Evolutionary conservation across 2,329 filamentous ascomycete species (phyloP).

Genomic region (Ustilaginoidea virens): DNA sequence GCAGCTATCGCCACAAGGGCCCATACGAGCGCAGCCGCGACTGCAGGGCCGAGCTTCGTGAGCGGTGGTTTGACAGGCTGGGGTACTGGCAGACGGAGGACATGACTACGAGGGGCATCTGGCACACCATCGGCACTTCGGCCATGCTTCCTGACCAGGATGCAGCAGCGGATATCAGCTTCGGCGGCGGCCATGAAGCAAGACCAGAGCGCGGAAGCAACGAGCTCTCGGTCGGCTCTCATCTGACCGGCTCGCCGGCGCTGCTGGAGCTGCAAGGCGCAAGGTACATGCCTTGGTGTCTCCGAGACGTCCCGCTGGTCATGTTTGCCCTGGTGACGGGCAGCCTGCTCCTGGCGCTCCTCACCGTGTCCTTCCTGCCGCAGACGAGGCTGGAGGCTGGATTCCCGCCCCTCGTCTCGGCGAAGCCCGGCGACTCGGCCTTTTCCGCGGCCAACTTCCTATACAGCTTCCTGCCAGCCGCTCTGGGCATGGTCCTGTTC

Average conservation of each 20-base stretch:
- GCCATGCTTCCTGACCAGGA: constrained; percentile 14
- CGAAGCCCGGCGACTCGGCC: constrained; percentile 41
- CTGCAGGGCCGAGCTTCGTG: constrained; percentile 36
- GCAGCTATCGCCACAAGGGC: constrained; percentile 56
- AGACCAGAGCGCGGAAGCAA: constrained; percentile 9
- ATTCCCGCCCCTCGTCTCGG: constrained; percentile 54
- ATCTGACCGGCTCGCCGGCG: constrained; percentile 10
- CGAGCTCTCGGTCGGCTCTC: constrained; percentile 16
- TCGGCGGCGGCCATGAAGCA: neutral
- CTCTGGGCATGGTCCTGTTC: constrained; percentile 52
- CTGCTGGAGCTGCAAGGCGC: constrained; percentile 20
- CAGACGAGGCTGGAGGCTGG: constrained; percentile 48
- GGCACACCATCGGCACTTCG: constrained; percentile 58
- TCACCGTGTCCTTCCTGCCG: constrained; percentile 66
- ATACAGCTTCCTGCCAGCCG: constrained; percentile 59
- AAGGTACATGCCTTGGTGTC: constrained; percentile 62
- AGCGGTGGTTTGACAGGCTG: constrained; percentile 51
- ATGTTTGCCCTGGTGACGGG: constrained; percentile 46
- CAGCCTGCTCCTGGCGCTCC: constrained; percentile 50
- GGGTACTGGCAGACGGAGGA: constrained; percentile 72
- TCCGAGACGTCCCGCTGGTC: constrained; percentile 51
- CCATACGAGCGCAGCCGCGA: constrained; percentile 33
- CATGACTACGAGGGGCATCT: constrained; percentile 48
- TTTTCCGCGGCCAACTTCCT: constrained; percentile 84
- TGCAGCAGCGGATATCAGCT: neutral